Base-by-base conservation (phyloP, 345 rosid genomes). In the Populus davidiana region DNA sequence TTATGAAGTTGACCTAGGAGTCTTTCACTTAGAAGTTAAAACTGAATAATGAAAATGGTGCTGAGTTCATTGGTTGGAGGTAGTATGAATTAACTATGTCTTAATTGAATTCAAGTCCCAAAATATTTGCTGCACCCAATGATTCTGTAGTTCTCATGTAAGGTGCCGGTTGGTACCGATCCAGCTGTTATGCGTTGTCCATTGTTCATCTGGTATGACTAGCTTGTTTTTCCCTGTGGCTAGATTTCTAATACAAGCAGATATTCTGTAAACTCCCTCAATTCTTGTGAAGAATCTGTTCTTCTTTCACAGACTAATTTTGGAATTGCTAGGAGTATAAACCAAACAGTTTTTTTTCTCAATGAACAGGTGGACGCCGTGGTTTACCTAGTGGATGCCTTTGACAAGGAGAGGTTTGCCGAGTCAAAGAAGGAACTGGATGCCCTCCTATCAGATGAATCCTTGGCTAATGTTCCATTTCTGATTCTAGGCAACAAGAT, bases 401-500 rank as follows among this genome's bases (percentile, higher is more conserved):
- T 84, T 12, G 92, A 89, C 88, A 87, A 87, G 87, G 92, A 86
- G 74, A 83, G 89, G 77, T 85, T 89, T 79, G 86, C 87, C 2
- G 90, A 89, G 71, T 82, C 92, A 1, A 89, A 87, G 86, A 85
- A 83, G 70, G 90, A 87, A 83, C 75, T 87, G 35, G 90, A 87
- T 73, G 90, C 90, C 6, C 88, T 89, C 71, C 88, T 89, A 11
- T 89, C 89, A 3, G 88, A 87, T 74, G 92, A 89, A 76, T 33
- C 87, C 67, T 80, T 87, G 13, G 86, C 86, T 41, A 86, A 17
- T 56, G 88, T 89, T 62, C 90, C 92, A 7, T 89, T 86, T 73
- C 92, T 89, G 31, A 81, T 89, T 33, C 85, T 89, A 2, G 92
- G 91, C 25, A 89, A 87, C 86, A 89, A 87, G 72, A 89, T 89